Percentiles rank a stretch among this genome's conserved stretches.
Conservation (phyloP, 805 yeast genomes). For the Candida sithepensis region DNA sequence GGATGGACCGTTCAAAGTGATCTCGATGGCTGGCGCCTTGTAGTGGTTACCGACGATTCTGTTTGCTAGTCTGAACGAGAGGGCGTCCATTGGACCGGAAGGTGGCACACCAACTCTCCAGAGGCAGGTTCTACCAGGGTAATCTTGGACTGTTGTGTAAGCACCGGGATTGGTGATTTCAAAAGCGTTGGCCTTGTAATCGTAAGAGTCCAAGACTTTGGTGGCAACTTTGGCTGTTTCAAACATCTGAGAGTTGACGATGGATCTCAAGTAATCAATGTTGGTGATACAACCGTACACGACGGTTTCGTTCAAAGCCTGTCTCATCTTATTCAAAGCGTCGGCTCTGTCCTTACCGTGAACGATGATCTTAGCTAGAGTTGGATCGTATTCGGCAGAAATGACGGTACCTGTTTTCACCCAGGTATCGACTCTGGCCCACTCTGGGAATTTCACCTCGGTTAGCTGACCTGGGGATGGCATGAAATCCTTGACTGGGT, state of each 20-base stretch:
- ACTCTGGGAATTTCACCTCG: constrained; percentile 77
- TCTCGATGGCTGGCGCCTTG: constrained; percentile 84
- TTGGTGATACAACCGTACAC: constrained; percentile 88
- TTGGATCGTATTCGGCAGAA: constrained; percentile 94
- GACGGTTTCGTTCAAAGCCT: constrained; percentile 81
- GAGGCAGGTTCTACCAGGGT: constrained; percentile 81
- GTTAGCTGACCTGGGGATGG: constrained; percentile 96
- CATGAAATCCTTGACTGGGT: constrained; percentile 90
- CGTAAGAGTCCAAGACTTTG: constrained; percentile 77
- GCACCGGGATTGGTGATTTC: constrained; percentile 90
- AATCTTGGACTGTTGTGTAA: constrained; percentile 94
- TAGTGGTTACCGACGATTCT: constrained; percentile 83
- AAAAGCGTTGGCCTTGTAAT: constrained; percentile 77
- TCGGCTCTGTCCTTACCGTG: constrained; percentile 88
- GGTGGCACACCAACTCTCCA: constrained; percentile 98
- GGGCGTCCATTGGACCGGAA: constrained; percentile 96
- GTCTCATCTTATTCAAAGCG: constrained; percentile 70
- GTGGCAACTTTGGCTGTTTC: constrained; percentile 81
- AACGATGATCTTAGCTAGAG: constrained; percentile 93
- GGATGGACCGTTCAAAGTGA: constrained; percentile 85
- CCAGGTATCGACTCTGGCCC: constrained; percentile 97
- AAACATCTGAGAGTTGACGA: constrained; percentile 83
- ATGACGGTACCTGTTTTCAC: constrained; percentile 81
- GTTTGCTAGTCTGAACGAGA: constrained; percentile 86
- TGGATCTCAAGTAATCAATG: constrained; percentile 81